A percentile compares a stretch with the other conserved stretches of the same genome.
phyloP scores from a whole-genome alignment of 495 filamentous ascomycete species.

The Penicillium mononematosum region DNA sequence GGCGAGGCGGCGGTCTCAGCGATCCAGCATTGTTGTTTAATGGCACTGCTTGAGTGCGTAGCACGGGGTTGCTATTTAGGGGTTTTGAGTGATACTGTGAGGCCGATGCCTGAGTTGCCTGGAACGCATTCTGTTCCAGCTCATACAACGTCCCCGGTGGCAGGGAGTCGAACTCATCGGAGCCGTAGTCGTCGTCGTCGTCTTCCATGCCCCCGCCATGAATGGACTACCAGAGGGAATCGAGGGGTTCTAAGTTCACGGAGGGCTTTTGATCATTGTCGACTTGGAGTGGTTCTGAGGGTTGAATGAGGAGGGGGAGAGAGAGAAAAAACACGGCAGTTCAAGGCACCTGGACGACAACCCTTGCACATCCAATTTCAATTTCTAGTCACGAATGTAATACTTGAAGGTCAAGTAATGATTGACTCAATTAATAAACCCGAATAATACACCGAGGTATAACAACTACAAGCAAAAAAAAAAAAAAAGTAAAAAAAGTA shows the following conservation, averaged over 20 bases:
- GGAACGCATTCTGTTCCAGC: constrained; percentile 56
- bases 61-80: constrained; percentile 9
- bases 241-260: constrained; percentile 1
- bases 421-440: background rate
- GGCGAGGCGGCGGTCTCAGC: constrained; percentile 31
- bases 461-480: background rate
- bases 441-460: background rate
- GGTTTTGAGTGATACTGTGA: constrained; percentile 15
- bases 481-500: background rate
- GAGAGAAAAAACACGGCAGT: constrained; percentile 1
- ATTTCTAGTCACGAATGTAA: background rate
- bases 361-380: constrained; percentile 4
- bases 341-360: background rate
- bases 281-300: background rate
- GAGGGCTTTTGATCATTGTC: background rate
- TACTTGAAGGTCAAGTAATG: background rate
- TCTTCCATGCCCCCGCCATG: constrained; percentile 58
- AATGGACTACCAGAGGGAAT: constrained; percentile 25
- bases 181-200: constrained; percentile 63
- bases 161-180: constrained; percentile 61
- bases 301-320: background rate
- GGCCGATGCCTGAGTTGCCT: constrained; percentile 46
- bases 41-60: constrained; percentile 9
- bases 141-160: constrained; percentile 51
- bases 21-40: constrained; percentile 17